Base-by-base conservation (phyloP, 306 rosid species). In the Prosopis cineraria region DNA sequence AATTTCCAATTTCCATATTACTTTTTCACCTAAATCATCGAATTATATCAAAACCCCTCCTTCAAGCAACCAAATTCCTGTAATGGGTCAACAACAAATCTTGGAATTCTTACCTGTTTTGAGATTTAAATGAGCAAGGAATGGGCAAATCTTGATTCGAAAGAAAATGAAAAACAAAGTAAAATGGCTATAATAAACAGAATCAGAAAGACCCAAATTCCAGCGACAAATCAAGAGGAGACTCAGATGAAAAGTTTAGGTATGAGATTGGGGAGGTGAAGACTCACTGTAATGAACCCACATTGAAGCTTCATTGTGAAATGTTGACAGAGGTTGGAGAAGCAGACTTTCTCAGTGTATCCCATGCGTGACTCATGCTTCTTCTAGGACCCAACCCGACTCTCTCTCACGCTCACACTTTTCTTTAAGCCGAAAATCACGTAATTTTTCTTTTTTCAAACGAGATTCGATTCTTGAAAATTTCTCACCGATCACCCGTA, bases 71-170 rank as follows among this genome's bases (percentile, higher is more conserved):
- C n/a, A 44, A n/a, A 44, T 44, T 81, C 25, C n/a, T 53, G 81
- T 2, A 55, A 79, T 78, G 88, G 83, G 76, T 64, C 36, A 37
- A 34, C n/a, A 73, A 19, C 10, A 34, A 68, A 70, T 74, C 52
- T 43, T 77, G n/a, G 16, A 27, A 45, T 64, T 81, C 16, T 69
- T 20, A 33, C 6, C 64, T 37, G 79, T 62, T 43, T 27, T 34
- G 48, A 64, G 78, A 75, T 56, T 65, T 33, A 75, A 3, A 66
- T 39, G 68, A 84, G 33, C 8, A 72, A 19, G 24, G 31, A 80
- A 64, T 5, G 40, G 56, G 44, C 2, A 31, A 30, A 37, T 33
- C 68, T 1, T 50, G 45, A 33, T 24, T 37, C 68, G 41, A 70
- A 31, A 33, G 8, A 65, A 56, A 3, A 16, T 0, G 30, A 68